Conservation (phyloP, 768 basidiomycete genomes). For the Rhodocollybia butyracea region DNA sequence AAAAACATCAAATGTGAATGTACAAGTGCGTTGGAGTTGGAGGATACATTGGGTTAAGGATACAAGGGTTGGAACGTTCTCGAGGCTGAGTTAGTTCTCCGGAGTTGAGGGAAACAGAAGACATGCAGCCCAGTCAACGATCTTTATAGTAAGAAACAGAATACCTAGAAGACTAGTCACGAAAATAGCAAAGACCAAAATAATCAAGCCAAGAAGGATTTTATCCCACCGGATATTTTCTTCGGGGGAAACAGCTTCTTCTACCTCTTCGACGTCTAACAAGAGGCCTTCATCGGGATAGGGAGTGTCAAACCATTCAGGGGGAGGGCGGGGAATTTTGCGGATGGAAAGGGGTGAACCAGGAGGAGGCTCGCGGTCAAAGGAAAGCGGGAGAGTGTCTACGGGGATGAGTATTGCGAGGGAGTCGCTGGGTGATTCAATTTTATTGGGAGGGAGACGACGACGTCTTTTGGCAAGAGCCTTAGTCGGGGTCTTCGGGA, state of each 20-base stretch:
- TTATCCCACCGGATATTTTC: background rate
- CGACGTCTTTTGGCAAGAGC: no score
- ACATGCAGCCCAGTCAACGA: background rate
- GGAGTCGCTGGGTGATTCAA: background rate
- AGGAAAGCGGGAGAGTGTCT: background rate
- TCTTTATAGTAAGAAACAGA: background rate
- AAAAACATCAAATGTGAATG: background rate
- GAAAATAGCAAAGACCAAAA: background rate
- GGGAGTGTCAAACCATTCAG: slow-evolving; percentile 6
- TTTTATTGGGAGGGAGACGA: background rate
- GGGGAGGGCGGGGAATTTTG: background rate
- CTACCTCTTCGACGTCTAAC: background rate
- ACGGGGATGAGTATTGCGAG: background rate
- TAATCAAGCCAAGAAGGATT: background rate
- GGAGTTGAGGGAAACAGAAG: no score
- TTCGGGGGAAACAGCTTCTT: background rate
- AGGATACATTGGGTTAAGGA: no score
- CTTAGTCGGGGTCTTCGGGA: background rate
- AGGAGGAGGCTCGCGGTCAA: background rate
- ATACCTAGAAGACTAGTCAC: background rate
- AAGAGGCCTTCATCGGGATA: background rate
- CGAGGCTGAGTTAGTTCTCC: no score
- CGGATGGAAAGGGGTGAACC: background rate
- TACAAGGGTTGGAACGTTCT: no score
- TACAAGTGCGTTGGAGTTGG: no score